A percentile compares a stretch with the other conserved stretches of the same genome.
Evolutionary conservation across 768 basidiomycete species (phyloP).

Genomic region (Boletus sp.): DNA sequence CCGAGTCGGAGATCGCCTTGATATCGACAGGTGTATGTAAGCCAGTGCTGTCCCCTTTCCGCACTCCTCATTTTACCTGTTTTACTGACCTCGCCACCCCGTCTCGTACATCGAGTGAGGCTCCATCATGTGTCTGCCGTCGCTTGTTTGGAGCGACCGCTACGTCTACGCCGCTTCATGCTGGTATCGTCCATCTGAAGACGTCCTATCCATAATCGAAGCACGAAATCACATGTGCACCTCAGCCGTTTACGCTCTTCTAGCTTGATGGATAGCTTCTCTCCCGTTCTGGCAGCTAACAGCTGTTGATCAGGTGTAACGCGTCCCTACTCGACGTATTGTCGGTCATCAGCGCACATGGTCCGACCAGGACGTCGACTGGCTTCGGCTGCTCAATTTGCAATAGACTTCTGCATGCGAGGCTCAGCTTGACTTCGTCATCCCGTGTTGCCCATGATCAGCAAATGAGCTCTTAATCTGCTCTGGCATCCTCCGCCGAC

Average conservation of each 20-base stretch:
- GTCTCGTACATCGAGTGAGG: background rate
- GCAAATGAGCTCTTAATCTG: too few relatives aligned
- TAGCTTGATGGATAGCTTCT: background rate
- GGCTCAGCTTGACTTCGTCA: background rate
- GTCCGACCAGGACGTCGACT: background rate
- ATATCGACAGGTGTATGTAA: conserved; percentile 31
- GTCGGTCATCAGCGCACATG: background rate
- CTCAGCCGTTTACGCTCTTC: background rate
- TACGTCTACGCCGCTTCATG: background rate
- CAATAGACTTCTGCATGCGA: background rate
- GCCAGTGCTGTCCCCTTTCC: conserved; percentile 15
- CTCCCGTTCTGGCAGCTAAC: background rate
- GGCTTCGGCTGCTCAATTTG: background rate
- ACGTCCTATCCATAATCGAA: background rate
- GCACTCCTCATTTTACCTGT: background rate
- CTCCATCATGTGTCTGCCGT: background rate
- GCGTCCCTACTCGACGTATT: background rate
- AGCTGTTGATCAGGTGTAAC: background rate
- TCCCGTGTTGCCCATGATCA: background rate
- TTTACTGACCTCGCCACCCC: background rate
- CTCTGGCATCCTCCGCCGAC: background rate
- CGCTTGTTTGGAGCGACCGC: background rate
- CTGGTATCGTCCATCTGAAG: background rate
- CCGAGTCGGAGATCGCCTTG: conserved; percentile 25
- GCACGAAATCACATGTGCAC: background rate